Base-by-base conservation (phyloP, 208 protist species). In the Novymonas esmeraldas region DNA sequence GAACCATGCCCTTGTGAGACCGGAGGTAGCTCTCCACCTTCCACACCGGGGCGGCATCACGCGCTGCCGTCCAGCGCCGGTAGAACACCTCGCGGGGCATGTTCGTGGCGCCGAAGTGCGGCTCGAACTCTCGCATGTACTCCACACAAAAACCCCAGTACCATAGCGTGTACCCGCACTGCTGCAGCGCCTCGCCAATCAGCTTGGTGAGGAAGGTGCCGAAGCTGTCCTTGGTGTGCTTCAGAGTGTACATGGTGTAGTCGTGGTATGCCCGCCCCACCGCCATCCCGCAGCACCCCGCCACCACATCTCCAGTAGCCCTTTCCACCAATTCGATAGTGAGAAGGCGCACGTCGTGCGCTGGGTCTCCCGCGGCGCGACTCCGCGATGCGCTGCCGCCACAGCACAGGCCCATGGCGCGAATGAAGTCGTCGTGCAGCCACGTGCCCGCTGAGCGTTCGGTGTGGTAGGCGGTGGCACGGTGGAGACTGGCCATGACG, bases 231-330 rank as follows among this genome's bases (percentile, higher is more conserved):
- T 49, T 26, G 28, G 33, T 38, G 20, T 58, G 76, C 7, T 50
- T 33, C 34, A 73, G 16, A 7, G 89, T 92, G 74, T 80, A 95
- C 85, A 95, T 95, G 31, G 85, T 91, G 68, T 81, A 89, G 76
- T 92, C 89, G 60, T 92, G 83, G 60, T 84, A 92, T 31, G 85
- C 78, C 16, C 76, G 31, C 18, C 89, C 89, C 28, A 90, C 36
- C 6, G 78, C 42, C 29, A 85, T 87, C 29, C 89, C 82, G 28
- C 82, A 83, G 52, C 84, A 92, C 13, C 85, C 89, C 9, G 85
- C 85, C 31, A 87, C 10, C 6, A 89, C 76, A 11, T 70, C 64
- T 2, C 64, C 66, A 5, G 46, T 77, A 0, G 50, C 34, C 28
- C 70, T 60, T 41, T 87, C 68, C 14, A 87, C 56, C 14, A 92